Percentiles rank a stretch among this genome's conserved stretches.
phyloP scores from a whole-genome alignment of 169 alveolate species.

The Plasmodium billcollinsi region DNA sequence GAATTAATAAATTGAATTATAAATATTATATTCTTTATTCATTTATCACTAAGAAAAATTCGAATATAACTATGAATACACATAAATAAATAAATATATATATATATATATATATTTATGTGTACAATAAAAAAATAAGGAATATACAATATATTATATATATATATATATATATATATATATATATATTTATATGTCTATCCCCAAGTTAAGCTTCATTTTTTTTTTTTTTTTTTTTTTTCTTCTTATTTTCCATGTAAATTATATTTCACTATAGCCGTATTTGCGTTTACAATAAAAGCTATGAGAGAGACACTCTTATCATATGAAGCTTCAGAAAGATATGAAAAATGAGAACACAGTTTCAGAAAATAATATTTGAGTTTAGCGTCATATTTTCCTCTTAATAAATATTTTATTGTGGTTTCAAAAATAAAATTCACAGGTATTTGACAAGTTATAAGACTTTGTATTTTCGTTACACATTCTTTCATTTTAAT shows the following conservation, averaged over 20 bases:
- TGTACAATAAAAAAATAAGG: too few relatives aligned
- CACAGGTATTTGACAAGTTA: constrained; percentile 71
- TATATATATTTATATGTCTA: too few relatives aligned
- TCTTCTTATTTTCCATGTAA: constrained; percentile 10
- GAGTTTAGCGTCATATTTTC: constrained; percentile 26
- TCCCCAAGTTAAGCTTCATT: not conserved
- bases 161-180: too few relatives aligned
- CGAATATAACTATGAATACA: too few relatives aligned
- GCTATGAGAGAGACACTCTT: constrained; percentile 71
- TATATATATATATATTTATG: too few relatives aligned
- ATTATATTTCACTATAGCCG: constrained; percentile 55
- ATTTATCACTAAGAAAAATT: too few relatives aligned
- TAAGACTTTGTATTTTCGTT: constrained; percentile 54
- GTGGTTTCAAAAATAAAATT: constrained; percentile 60
- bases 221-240: not conserved
- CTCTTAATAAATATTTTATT: constrained; percentile 39
- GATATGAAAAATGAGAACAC: constrained; percentile 50
- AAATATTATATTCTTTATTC: too few relatives aligned
- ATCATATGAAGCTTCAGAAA: constrained; percentile 59
- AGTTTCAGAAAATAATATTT: constrained; percentile 38
- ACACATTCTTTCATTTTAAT: constrained; percentile 64
- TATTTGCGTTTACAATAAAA: constrained; percentile 62
- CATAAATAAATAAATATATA: too few relatives aligned
- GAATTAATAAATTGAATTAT: too few relatives aligned
- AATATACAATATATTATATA: too few relatives aligned